Base-by-base conservation (phyloP, 306 rosid species). In the Carpinus fangiana region DNA sequence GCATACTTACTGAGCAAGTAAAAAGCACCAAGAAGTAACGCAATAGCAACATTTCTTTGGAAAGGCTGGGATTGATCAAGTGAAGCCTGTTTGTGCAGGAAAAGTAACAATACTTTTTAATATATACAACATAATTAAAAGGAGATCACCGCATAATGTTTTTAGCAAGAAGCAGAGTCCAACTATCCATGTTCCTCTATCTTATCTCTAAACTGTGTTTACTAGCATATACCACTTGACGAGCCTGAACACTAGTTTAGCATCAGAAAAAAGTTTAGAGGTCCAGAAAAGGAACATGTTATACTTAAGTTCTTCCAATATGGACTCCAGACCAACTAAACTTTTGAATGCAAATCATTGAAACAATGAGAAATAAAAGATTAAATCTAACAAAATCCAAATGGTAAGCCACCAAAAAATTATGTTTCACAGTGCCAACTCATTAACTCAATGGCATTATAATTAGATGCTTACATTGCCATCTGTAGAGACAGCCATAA, bases 41-140 rank as follows among this genome's bases (percentile, higher is more conserved):
- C 86, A 66, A 88, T 76, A 18, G 99, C 98, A 78, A 97, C 99
- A 52, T 96, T 93, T 80, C 56, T 91, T 76, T 96, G 98, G 88
- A 96, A 89, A 79, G 99, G 99, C 85, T 93, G 99, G 73, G 98
- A 96, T 46, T 93, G 91, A 82, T 96, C 99, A 79, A 93, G 72
- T 50, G 89, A 72, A 79, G 87, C 94, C 99, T 96, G 93, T 83
- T 87, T 72, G 70, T 73, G 26, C 74, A 82, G 64, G 50, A 74
- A 80, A 17, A 72, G 73, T 11, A 51, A 61, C 59, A 45, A 14
- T 62, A 28, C 43, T 55, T 46, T 60, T 60, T 23, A 65, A 51
- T 60, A 86, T 76, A 76, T 79, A 47, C 77, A 74, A n/a, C 56
- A 62, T 17, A 81, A 62, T 8, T 3, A 4, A 69, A 70, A 48